phyloP scores from a whole-genome alignment of 805 yeast genomes.

The Ogataea angusta region DNA sequence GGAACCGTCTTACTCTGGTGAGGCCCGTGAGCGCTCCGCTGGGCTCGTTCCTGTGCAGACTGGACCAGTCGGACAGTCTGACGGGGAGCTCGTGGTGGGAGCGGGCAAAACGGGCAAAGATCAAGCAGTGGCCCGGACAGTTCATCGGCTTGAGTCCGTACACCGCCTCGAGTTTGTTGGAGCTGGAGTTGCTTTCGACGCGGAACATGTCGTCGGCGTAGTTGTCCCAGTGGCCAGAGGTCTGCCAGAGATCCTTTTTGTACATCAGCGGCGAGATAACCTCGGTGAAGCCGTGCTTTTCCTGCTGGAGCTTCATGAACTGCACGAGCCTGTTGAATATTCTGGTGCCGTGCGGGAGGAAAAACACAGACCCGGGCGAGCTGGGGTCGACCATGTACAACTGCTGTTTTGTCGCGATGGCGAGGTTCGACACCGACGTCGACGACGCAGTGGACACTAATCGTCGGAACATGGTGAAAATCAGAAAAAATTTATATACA shows the following conservation, averaged over 20 bases:
- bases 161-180: conserved; percentile 33
- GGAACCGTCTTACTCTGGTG: conserved; percentile 91
- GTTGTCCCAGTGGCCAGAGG: conserved; percentile 94
- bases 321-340: conserved; percentile 73
- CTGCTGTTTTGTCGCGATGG: conserved; percentile 63
- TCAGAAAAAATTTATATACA: neutral
- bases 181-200: conserved; percentile 58
- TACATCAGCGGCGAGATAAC: conserved; percentile 90
- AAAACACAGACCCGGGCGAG: conserved; percentile 91
- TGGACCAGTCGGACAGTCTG: conserved; percentile 82
- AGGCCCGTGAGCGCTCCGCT: conserved; percentile 92
- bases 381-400: conserved; percentile 73
- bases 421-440: conserved; percentile 34
- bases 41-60: conserved; percentile 90
- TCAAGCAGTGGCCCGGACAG: conserved; percentile 73
- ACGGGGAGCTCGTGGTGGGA: conserved; percentile 86
- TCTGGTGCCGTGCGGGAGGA: conserved; percentile 88
- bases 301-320: conserved; percentile 85
- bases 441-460: conserved; percentile 13
- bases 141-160: conserved; percentile 88
- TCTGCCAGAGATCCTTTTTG: conserved; percentile 80
- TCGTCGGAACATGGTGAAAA: conserved; percentile 6
- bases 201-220: conserved; percentile 92
- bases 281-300: conserved; percentile 80
- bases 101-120: conserved; percentile 70